phyloP scores from a whole-genome alignment of 2,329 filamentous ascomycete genomes.

The Scopulariopsis brevicaulis region DNA sequence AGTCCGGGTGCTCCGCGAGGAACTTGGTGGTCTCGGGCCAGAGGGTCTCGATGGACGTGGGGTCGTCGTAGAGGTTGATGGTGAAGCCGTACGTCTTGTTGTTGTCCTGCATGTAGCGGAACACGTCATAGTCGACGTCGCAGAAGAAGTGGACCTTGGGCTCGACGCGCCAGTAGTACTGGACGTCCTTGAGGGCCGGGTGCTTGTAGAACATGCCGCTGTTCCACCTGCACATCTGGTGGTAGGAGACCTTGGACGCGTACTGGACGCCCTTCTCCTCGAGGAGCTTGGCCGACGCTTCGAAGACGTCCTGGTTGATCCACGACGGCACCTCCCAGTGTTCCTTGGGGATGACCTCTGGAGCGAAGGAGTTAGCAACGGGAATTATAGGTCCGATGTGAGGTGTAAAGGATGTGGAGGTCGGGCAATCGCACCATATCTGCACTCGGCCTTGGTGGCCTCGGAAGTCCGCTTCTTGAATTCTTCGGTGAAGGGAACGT shows the following conservation, averaged over 20 bases:
- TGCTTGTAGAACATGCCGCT: conserved; percentile 97
- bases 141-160: conserved; percentile 99
- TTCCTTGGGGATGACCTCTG: conserved; percentile 82
- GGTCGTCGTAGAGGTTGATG: conserved; percentile 90
- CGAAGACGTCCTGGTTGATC: conserved; percentile 82
- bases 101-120: conserved; percentile 94
- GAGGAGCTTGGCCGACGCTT: conserved; percentile 74
- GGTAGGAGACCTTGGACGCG: conserved; percentile 78
- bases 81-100: conserved; percentile 99
- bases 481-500: conserved; percentile 83
- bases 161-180: conserved; percentile 98
- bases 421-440: conserved; percentile 52
- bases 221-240: conserved; percentile 99
- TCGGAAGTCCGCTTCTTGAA: conserved; percentile 77
- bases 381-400: not conserved
- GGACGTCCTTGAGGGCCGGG: conserved; percentile 67
- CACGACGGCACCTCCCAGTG: conserved; percentile 89
- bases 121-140: conserved; percentile 96
- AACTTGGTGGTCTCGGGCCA: conserved; percentile 97
- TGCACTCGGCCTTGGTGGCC: conserved; percentile 77
- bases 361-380: not conserved
- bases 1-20: conserved; percentile 70
- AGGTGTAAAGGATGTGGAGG: not conserved
- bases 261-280: conserved; percentile 85
- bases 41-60: conserved; percentile 71